These are phyloP conservation scores for Trichoderma sp. DNA, from an alignment of 2,329 filamentous ascomycete genomes.

Conservation along the genomic window DNA sequence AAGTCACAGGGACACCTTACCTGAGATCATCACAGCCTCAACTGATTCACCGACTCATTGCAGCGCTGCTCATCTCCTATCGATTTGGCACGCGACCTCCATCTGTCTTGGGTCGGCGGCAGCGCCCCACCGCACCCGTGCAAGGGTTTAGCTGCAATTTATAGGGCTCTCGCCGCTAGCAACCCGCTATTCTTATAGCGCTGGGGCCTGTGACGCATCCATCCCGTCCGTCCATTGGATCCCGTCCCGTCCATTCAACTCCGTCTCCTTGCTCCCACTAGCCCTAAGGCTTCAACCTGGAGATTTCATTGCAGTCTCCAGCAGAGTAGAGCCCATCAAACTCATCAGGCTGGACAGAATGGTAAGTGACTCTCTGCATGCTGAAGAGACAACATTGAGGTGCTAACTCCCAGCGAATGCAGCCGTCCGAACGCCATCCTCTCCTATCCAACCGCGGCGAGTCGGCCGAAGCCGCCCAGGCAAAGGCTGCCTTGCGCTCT, in stretches of 20 bases:
- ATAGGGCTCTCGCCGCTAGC: conserved; percentile 5
- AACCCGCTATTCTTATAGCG: conserved; percentile 7
- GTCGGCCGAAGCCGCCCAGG: conserved; percentile 29
- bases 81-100: conserved; percentile 9
- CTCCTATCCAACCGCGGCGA: conserved; percentile 40
- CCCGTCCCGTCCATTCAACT: not conserved
- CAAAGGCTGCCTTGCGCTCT: conserved; percentile 30
- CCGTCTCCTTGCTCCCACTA: not conserved
- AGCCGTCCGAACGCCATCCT: conserved; percentile 44
- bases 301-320: not conserved
- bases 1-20: not conserved
- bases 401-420: conserved; percentile 18
- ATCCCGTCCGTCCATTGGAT: not conserved
- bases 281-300: not conserved
- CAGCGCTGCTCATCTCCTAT: not conserved
- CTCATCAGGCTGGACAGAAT: conserved; percentile 14
- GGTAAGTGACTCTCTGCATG: not conserved
- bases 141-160: conserved; percentile 18
- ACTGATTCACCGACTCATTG: not conserved
- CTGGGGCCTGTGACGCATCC: conserved; percentile 5
- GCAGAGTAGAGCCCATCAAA: not conserved
- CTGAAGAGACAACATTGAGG: not conserved
- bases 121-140: not conserved
- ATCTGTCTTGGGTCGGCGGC: not conserved
- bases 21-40: too few relatives aligned